Base-by-base conservation (phyloP, 257 asterid species). In the Cruciata laevipes region DNA sequence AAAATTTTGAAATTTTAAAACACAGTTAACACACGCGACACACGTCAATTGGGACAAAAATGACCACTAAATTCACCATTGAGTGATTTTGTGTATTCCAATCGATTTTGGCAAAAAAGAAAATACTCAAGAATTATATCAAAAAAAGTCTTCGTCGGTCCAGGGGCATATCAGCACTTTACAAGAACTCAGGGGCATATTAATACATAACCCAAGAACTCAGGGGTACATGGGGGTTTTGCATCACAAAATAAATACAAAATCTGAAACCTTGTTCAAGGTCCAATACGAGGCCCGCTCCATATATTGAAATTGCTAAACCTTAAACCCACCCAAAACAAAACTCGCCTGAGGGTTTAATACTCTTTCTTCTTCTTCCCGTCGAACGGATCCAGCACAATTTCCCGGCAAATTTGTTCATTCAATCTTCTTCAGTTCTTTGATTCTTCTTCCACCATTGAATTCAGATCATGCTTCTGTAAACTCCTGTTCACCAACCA, bases 401-500 rank as follows among this genome's bases (percentile, higher is more conserved):
- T 63, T 38, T 11, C 31, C 59, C 5, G 38, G 61, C 70, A 20
- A 8, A 33, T 47, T 27, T 33, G 7, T 14, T 7, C 10, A 18
- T 16, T 27, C 70, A 5, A 5, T 4, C 20, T 51, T 10, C n/a
- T 14, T 3, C 6, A 9, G 20, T 21, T 3, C 58, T 14, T 21
- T 13, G 32, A 67, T 17, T 58, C 20, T 3, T 47, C 55, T 31
- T 13, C 65, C 44, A 6, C 47, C 25, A 10, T 62, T 62, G 1
- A 53, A 53, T 9, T 7, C 7, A 25, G 31, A 51, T 59, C 35
- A 74, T 74, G 78, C 65, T 73, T 40, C 17, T 61, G 7, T 77
- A 69, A 56, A 21, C 4, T n/a, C 23, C 18, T 0, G 9, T 14
- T 10, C 47, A 25, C 56, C 40, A 6, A 71, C 53, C 66, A 89